Percentiles rank a stretch among this genome's conserved stretches.
Evolutionary conservation across 192 early-diverging fungal species (phyloP).

Genomic region (Backusella psychrophila): DNA sequence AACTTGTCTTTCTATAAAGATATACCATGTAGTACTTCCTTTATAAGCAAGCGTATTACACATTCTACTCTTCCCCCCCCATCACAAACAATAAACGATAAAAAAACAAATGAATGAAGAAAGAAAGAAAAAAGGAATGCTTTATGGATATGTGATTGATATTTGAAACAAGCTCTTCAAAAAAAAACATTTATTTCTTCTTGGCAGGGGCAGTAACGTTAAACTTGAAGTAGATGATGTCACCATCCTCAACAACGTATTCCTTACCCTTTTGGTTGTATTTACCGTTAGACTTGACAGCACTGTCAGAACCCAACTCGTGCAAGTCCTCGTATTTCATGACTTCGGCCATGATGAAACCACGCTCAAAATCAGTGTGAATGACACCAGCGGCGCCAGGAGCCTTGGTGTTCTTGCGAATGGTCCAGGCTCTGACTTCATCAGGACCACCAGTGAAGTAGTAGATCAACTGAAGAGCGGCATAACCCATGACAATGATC

Average conservation of each 20-base stretch:
- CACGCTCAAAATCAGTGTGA: constrained; percentile 82
- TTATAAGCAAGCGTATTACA: no score
- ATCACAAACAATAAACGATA: neutral
- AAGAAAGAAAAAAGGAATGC: neutral
- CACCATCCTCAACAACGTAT: constrained; percentile 90
- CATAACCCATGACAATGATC: constrained; percentile 92
- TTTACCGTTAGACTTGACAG: constrained; percentile 91
- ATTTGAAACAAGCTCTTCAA: neutral
- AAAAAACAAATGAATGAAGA: neutral
- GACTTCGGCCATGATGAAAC: constrained; percentile 94
- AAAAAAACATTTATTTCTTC: constrained; percentile 14
- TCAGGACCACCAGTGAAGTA: constrained; percentile 92
- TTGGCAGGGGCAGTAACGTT: constrained; percentile 31
- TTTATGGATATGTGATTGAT: constrained; percentile 1
- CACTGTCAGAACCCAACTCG: constrained; percentile 78
- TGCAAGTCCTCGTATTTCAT: constrained; percentile 88
- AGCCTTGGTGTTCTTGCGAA: constrained; percentile 47
- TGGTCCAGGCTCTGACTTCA: constrained; percentile 94
- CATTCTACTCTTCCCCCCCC: no score
- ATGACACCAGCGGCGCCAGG: constrained; percentile 94
- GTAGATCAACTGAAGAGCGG: constrained; percentile 83
- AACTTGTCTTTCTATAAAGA: no score
- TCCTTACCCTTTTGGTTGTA: constrained; percentile 91
- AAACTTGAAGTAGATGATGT: constrained; percentile 78
- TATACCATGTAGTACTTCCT: no score